Percentiles rank a stretch among this genome's conserved stretches.
These are phyloP conservation scores for Pseudopyricularia javanii DNA, from an alignment of 2,329 filamentous ascomycete species.

Conservation along the genomic window DNA sequence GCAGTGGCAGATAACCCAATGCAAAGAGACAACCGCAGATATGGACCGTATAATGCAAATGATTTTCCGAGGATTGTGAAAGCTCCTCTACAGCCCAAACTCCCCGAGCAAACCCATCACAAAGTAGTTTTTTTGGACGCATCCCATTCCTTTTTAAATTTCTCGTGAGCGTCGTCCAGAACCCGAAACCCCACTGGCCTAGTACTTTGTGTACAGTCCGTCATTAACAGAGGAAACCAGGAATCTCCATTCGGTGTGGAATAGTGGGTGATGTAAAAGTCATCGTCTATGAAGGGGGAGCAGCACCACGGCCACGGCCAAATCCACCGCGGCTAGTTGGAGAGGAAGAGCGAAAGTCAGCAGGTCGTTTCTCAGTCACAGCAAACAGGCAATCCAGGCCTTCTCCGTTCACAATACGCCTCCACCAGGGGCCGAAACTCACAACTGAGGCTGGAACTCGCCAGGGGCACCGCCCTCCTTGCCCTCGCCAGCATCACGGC, in stretches of 20 bases:
- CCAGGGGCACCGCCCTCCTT: conserved; percentile 89
- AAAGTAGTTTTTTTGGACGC: conserved; percentile 12
- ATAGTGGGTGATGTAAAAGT: background rate
- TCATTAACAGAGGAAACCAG: conserved; percentile 18
- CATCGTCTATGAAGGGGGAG: conserved; percentile 51
- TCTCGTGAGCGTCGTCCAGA: conserved; percentile 1
- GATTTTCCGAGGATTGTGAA: conserved; percentile 14
- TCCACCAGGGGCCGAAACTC: conserved; percentile 21
- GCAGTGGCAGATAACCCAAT: background rate
- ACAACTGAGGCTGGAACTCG: conserved; percentile 87
- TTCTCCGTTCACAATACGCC: background rate
- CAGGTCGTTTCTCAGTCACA: conserved; percentile 3
- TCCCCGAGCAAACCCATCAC: conserved; percentile 16
- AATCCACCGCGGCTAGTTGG: conserved; percentile 65
- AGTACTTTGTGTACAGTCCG: conserved; percentile 6
- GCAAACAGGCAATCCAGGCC: conserved; percentile 1
- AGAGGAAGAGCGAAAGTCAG: conserved; percentile 17
- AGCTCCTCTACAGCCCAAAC: conserved; percentile 16
- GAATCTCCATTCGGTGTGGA: background rate
- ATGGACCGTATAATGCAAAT: conserved; percentile 15
- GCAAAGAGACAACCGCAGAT: conserved; percentile 5
- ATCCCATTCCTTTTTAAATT: conserved; percentile 1
- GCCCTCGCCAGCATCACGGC: conserved; percentile 73
- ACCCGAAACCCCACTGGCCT: conserved; percentile 12
- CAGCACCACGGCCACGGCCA: conserved; percentile 74